phyloP scores from a whole-genome alignment of 805 yeast genomes.

The Barnettozyma wickerhamii region DNA sequence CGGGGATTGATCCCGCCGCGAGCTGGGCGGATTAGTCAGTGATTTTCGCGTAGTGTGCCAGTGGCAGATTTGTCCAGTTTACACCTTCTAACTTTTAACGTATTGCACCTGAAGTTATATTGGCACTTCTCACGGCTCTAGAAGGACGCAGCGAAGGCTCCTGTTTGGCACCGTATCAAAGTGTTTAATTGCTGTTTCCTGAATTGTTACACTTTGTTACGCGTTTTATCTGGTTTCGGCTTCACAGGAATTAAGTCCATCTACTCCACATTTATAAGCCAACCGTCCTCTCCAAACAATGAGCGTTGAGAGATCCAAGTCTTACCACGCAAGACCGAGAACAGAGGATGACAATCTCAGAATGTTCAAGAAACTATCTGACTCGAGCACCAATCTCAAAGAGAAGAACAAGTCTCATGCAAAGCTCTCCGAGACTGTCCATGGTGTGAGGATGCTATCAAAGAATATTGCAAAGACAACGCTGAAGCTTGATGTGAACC shows the following conservation, averaged over 20 bases:
- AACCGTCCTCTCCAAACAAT: background rate
- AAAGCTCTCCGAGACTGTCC: conserved; percentile 74
- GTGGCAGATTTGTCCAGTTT: background rate
- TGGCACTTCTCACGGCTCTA: too few relatives aligned
- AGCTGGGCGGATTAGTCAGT: background rate
- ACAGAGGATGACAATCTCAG: conserved; percentile 18
- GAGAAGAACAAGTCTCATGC: conserved; percentile 60
- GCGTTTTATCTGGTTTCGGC: too few relatives aligned
- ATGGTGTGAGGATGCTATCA: conserved; percentile 74
- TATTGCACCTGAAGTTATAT: too few relatives aligned
- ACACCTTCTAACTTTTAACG: too few relatives aligned
- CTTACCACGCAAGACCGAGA: background rate
- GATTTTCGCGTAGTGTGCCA: background rate
- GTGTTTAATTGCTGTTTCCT: too few relatives aligned
- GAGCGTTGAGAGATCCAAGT: conserved; percentile 5
- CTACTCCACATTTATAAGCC: background rate
- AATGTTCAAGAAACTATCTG: conserved; percentile 22
- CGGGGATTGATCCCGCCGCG: background rate
- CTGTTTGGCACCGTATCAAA: too few relatives aligned
- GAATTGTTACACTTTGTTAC: too few relatives aligned
- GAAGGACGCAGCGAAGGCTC: too few relatives aligned
- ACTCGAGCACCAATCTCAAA: conserved; percentile 39
- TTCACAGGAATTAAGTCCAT: too few relatives aligned
- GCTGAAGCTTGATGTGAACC: conserved; percentile 61
- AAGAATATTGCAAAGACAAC: conserved; percentile 67